Base-by-base conservation (phyloP, 345 rosid species). In the Rhodomyrtus tomentosa region DNA sequence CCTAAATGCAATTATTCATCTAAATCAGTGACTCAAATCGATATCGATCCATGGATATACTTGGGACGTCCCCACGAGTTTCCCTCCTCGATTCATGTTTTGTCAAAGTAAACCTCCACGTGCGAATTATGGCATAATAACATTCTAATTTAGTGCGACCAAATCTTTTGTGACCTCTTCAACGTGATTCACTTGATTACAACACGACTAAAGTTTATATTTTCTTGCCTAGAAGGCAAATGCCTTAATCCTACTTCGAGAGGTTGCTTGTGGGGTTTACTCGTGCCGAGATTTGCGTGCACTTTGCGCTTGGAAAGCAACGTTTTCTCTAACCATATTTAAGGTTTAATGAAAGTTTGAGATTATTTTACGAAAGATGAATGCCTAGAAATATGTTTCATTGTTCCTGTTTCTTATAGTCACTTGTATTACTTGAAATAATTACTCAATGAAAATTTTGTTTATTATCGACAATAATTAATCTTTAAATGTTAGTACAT, bases 61-160 rank as follows among this genome's bases (percentile, higher is more conserved):
- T 59, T 9, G 0, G 7, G 0, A 27, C 32, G 21, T 59, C 0
- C 15, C 9, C 4, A 1, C 27, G 2, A 58, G 36, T n/a, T 29
- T 59, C 22, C 36, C 73, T 59, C 16, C 10, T 9, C 8, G 15
- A 15, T 59, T 29, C 73, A 29, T 15, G 22, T 59, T 59, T 7
- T 14, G 20, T 4, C 18, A 50, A 13, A 50, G 18, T 13, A 14
- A 50, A 50, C 53, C 53, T 51, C 53, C 53, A 51, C 53, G 21
- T 16, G 20, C 5, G 15, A 51, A 51, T 51, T 4, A 14, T 49
- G 50, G 50, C 50, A 49, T 49, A 40, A 40, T 3, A 40, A 40
- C 42, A 6, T 49, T 12, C 3, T 49, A 49, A 10, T 49, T 32
- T 18, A 2, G 6, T 32, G 24, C 20, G 38, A 36, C 76, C 45